Base-by-base conservation (phyloP, 495 filamentous ascomycete species). In the Aspergillus nanangensis region DNA sequence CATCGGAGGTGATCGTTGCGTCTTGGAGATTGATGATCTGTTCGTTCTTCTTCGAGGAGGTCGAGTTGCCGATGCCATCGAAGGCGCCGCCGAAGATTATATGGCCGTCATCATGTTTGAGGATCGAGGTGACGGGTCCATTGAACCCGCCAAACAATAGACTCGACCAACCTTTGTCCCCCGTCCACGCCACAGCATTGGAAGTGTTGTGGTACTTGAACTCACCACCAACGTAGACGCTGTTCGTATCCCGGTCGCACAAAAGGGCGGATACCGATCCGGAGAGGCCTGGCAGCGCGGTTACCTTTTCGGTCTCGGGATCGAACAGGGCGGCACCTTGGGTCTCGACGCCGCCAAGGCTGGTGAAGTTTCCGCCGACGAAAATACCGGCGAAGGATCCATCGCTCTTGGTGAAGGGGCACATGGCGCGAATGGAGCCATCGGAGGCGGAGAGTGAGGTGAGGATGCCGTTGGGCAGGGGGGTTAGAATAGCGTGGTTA, bases 281-380 rank as follows among this genome's bases (percentile, higher is more conserved):
- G 8, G 78, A 80, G 25, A 99, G 70, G 32, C 92, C 93, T 8
- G 81, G 64, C 38, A 99, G 63, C 7, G 89, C 75, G 10, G 78
- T 86, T 23, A 96, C 71, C 14, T 71, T 61, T 11, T 76, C 78
- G 17, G 81, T 80, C 42, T 76, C 76, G 1, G 87, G 80, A 57
- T 95, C 76, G 60, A 88, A 90, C 44, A 92, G 57, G 15, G 93
- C 93, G 25, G 91, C 80, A 22, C 87, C 90, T 37, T 81, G 78
- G 10, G 90, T 84, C 62, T 88, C 70, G 34, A 83, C 71, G 37
- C 80, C 81, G 25, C 83, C 87, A 29, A 98, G 65, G 56, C 87
- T 95, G n/a, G 92, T 96, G 63, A 99, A 99, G 69, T 96, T 97
- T 11, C 93, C 93, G 19, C 84, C 93, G 4, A 96, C 77, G 18